phyloP scores from a whole-genome alignment of 106 monocot genomes.

The Phalaenopsis aphrodite region DNA sequence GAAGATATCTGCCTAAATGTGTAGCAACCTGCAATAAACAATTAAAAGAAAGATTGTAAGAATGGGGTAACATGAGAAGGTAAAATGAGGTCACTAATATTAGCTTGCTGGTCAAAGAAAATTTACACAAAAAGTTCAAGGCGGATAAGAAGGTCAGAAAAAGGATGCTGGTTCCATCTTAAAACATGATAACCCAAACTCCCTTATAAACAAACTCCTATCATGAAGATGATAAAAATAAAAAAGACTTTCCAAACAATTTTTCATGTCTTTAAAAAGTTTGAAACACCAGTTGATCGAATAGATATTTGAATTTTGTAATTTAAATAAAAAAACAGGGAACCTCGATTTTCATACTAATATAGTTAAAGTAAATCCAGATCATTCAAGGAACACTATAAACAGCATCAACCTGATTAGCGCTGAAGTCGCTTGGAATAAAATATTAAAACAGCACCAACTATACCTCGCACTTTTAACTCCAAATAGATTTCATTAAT shows the following conservation, averaged over 20 bases:
- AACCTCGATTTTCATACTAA: no score
- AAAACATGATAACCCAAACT: background rate
- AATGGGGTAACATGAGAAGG: background rate
- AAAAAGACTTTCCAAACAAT: background rate
- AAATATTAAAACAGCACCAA: no score
- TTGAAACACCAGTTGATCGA: background rate
- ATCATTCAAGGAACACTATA: no score
- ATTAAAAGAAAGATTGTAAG: background rate
- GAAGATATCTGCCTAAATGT: constrained; percentile 75
- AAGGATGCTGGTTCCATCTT: background rate
- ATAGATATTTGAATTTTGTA: background rate
- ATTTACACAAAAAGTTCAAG: background rate
- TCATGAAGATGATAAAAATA: background rate
- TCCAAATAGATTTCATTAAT: background rate
- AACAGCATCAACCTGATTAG: background rate
- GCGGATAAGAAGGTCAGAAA: background rate
- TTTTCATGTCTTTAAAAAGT: background rate
- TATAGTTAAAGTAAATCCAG: no score
- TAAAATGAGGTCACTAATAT: background rate
- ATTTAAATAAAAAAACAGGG: no score
- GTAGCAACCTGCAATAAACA: constrained; percentile 35
- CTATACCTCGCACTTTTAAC: background rate
- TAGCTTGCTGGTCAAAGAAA: background rate
- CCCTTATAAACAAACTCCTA: background rate
- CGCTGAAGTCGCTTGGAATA: background rate